Conservation (phyloP, 2,329 filamentous ascomycete species). For the Diplodia corticola region DNA sequence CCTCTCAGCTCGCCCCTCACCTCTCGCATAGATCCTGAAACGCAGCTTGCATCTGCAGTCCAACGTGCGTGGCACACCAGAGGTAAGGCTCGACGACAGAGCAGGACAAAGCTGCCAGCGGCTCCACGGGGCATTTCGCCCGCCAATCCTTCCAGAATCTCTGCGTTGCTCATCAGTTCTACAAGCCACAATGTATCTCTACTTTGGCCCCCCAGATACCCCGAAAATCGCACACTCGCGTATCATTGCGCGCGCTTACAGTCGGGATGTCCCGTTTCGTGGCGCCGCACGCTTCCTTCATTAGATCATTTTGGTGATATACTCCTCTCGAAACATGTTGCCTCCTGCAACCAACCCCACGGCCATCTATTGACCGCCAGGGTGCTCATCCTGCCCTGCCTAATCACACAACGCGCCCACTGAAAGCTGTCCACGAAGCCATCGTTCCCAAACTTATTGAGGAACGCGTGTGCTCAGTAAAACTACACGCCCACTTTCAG, state of each 20-base stretch:
- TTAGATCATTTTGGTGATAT: neutral
- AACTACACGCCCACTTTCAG: constrained; percentile 4
- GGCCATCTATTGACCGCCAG: neutral
- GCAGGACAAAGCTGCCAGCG: neutral
- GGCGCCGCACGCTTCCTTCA: neutral
- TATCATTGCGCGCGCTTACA: neutral
- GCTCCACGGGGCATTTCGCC: neutral
- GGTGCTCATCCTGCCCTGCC: neutral
- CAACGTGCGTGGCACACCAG: neutral
- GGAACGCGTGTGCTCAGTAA: neutral
- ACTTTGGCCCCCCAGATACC: neutral
- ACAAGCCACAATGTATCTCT: neutral
- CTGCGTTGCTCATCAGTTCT: neutral
- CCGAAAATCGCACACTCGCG: neutral
- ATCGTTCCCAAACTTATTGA: neutral
- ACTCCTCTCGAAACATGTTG: neutral
- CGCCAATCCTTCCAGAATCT: neutral
- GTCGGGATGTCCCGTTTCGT: neutral
- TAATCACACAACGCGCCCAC: neutral
- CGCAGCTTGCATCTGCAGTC: constrained; percentile 1
- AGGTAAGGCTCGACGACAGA: neutral
- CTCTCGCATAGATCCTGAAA: neutral
- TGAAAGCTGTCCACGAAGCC: neutral
- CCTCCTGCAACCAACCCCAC: neutral
- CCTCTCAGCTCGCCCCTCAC: neutral